Conservation (phyloP, 2,329 filamentous ascomycete genomes). For the Lasiodiplodia gonubiensis region DNA sequence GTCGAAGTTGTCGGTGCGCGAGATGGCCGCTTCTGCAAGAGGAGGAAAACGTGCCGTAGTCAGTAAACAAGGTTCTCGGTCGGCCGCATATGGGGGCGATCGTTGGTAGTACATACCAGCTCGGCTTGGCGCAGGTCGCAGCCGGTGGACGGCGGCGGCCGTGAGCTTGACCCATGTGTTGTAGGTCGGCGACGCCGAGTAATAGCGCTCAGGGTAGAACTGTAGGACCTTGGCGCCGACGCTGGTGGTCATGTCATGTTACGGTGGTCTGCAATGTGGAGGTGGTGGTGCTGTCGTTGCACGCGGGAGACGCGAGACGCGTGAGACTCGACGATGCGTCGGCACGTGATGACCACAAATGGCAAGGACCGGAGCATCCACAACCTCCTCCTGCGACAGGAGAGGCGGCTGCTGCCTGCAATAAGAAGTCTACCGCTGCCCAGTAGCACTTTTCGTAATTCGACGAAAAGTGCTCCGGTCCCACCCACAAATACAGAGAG, state of each 20-base stretch:
- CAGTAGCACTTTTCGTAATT: too few species aligned
- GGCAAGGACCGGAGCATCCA: too few species aligned
- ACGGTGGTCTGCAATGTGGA: constrained; percentile 33
- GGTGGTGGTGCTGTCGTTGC: neutral
- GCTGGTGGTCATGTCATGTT: constrained; percentile 46
- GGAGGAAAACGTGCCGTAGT: neutral
- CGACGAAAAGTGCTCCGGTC: too few species aligned
- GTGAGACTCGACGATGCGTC: neutral
- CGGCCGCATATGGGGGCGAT: neutral
- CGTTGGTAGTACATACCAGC: constrained; percentile 48
- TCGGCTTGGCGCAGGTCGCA: constrained; percentile 56
- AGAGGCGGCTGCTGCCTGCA: too few species aligned
- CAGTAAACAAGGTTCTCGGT: neutral
- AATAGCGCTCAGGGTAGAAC: constrained; percentile 66
- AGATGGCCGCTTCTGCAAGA: constrained; percentile 3
- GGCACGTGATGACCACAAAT: neutral
- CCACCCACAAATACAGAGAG: too few species aligned
- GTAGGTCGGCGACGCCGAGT: constrained; percentile 65
- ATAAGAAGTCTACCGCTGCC: too few species aligned
- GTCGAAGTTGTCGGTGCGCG: constrained; percentile 2
- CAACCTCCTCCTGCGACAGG: too few species aligned
- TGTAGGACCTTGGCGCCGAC: constrained; percentile 32
- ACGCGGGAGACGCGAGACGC: constrained; percentile 2
- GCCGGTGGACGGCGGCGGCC: constrained; percentile 59
- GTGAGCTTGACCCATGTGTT: constrained; percentile 68